A percentile compares a stretch with the other conserved stretches of the same genome.
Evolutionary conservation across 108 stramenopile genomes (phyloP).

Genomic region (Epipyxis sp.): DNA sequence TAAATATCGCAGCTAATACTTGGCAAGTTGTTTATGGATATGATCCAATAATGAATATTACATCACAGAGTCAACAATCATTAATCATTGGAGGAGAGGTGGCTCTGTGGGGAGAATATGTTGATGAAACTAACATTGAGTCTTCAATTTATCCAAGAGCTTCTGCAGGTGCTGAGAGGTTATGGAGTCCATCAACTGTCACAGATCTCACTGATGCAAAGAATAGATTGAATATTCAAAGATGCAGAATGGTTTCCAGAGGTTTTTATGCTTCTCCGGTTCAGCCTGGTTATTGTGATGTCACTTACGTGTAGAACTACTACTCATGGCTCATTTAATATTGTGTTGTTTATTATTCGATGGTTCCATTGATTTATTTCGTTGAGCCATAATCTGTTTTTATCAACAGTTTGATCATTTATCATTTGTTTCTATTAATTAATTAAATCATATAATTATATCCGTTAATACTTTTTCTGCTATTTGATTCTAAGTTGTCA

Average conservation of each 20-base stretch:
- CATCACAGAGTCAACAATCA: neutral
- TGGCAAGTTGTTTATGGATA: conserved; percentile 16
- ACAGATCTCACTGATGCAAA: neutral
- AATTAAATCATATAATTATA: no score
- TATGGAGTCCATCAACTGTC: neutral
- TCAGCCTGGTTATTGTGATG: conserved; percentile 29
- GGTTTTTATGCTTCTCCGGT: conserved; percentile 11
- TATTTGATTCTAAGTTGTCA: no score
- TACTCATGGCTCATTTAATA: no score
- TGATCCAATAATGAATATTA: neutral
- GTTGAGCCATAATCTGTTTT: no score
- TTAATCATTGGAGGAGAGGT: conserved; percentile 13
- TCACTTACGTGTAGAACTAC: conserved; percentile 21
- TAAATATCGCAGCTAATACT: conserved; percentile 22
- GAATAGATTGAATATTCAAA: neutral
- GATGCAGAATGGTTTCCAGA: conserved; percentile 12
- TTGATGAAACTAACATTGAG: conserved; percentile 32
- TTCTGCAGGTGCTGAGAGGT: conserved; percentile 10
- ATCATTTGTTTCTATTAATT: no score
- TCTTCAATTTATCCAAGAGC: neutral
- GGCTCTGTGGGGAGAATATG: conserved; percentile 25
- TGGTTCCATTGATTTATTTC: no score
- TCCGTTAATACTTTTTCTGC: no score
- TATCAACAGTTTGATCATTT: no score
- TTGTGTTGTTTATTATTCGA: no score